Percentiles rank a stretch among this genome's conserved stretches.
Conservation (phyloP, 305 asterid species). For the Fraxinus greggii region DNA sequence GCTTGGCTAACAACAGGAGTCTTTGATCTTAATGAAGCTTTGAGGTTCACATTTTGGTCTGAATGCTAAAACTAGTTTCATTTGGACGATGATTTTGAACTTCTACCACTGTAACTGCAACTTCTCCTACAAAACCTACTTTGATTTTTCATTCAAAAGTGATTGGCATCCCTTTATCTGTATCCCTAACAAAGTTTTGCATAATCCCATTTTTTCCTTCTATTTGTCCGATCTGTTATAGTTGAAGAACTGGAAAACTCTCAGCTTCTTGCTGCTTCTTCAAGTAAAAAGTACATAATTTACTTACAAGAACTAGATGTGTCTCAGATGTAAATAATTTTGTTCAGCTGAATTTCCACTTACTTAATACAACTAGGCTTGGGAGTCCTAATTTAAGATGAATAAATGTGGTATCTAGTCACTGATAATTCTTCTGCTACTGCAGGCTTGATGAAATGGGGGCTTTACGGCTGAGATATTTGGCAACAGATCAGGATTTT, state of each 20-base stretch:
- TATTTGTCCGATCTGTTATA: neutral
- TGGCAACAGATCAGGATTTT: constrained; percentile 44
- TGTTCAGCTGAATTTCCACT: neutral
- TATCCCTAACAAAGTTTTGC: neutral
- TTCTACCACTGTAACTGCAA: neutral
- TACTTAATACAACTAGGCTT: neutral
- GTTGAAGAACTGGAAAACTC: neutral
- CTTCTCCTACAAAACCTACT: neutral
- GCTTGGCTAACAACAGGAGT: neutral
- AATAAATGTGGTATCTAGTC: neutral
- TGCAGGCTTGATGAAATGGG: constrained; percentile 69
- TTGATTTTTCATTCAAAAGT: neutral
- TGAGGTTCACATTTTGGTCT: neutral
- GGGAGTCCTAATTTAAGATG: neutral
- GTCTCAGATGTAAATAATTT: neutral
- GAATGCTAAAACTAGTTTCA: neutral
- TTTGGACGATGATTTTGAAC: neutral
- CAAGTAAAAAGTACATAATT: neutral
- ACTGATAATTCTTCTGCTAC: neutral
- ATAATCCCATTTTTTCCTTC: neutral
- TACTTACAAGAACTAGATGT: neutral
- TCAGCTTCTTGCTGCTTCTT: neutral
- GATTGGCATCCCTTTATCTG: neutral
- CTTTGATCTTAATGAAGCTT: neutral
- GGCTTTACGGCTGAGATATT: constrained; percentile 60